Evolutionary conservation across 768 basidiomycete species (phyloP).

Genomic region (Mycena albidolilacea): DNA sequence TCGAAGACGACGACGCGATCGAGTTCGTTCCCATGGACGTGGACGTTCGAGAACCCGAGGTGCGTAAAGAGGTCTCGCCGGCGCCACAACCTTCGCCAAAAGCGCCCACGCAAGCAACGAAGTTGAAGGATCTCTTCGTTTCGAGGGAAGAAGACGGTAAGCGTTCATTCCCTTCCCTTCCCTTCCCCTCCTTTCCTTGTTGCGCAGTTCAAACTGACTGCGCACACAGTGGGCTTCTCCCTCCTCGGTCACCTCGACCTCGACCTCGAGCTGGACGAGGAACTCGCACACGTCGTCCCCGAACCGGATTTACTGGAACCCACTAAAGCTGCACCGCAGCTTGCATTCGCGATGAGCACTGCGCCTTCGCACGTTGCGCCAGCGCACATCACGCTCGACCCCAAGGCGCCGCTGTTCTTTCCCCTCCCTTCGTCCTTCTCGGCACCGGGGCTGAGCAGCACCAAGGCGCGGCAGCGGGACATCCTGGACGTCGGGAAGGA

Average conservation of each 20-base stretch:
- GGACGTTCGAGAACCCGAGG: neutral
- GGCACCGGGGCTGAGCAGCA: constrained; percentile 31
- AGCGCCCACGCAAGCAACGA: constrained; percentile 40
- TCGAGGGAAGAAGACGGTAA: constrained; percentile 78
- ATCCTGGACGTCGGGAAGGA: constrained; percentile 64
- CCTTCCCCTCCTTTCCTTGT: neutral
- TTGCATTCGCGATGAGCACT: constrained; percentile 24
- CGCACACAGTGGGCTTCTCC: constrained; percentile 68
- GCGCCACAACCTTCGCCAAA: constrained; percentile 37
- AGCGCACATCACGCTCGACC: constrained; percentile 59
- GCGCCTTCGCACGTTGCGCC: constrained; percentile 19
- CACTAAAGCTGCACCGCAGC: constrained; percentile 39
- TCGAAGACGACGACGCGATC: constrained; percentile 49
- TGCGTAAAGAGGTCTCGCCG: constrained; percentile 16
- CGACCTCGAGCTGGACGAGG: constrained; percentile 78
- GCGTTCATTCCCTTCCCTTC: constrained; percentile 31
- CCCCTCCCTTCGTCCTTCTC: constrained; percentile 55
- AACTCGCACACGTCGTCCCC: constrained; percentile 22
- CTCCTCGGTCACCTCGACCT: constrained; percentile 82
- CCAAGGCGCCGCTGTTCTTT: constrained; percentile 75
- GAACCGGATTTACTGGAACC: constrained; percentile 46
- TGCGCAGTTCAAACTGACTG: constrained; percentile 4
- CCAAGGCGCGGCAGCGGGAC: constrained; percentile 59
- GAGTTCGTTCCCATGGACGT: constrained; percentile 53
- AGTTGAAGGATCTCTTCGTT: constrained; percentile 82